Base-by-base conservation (phyloP, 2,329 filamentous ascomycete species). In the Fusarium marasasianum region DNA sequence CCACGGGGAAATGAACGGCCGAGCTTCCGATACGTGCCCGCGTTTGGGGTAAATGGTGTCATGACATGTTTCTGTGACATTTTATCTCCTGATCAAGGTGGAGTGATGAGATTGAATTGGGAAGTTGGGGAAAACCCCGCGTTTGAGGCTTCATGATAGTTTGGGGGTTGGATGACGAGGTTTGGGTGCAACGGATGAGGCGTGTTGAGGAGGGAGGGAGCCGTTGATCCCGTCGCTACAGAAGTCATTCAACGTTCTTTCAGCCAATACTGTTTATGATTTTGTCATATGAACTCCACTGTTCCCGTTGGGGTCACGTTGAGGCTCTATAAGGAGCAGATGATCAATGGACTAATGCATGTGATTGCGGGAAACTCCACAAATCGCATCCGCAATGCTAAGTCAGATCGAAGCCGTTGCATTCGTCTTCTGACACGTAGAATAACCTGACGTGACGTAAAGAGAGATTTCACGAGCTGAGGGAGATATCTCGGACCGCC, bases 1-100 rank as follows among this genome's bases (percentile, higher is more conserved):
- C 67, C 67, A 66, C 53, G 67, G 67, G 67, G 67, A 70, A 54
- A 55, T 6, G 3, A 45, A 15, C 55, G 33, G 59, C 59, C 66
- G 67, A 65, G 31, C 37, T 50, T 70, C 67, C 67, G 67, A 70
- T 70, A 70, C 59, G 66, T 70, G 67, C 67, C 67, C 67, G 66
- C 67, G 53, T 48, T 66, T 66, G 44, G 56, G 56, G 43, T 53
- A 53, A 35, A 20, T 51, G 43, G 56, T 63, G 40, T 29, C 48
- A 48, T 62, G 17, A 31, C 37, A 56, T 55, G 26, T 53, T 54
- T 33, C 48, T 26, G 37, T 69, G 66, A 50, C 43, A 8, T 22
- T 13, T 24, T 55, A 15, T 70, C 67, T 70, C 67, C 47, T 70
- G 67, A 70, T 54, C 1, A 24, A n/a, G 10, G 12, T 8, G 15